Evolutionary conservation across 257 asterid genomes (phyloP), one percentile per base, ranked within the genome.

Genomic region (Nyctanthes arbortristis): DNA sequence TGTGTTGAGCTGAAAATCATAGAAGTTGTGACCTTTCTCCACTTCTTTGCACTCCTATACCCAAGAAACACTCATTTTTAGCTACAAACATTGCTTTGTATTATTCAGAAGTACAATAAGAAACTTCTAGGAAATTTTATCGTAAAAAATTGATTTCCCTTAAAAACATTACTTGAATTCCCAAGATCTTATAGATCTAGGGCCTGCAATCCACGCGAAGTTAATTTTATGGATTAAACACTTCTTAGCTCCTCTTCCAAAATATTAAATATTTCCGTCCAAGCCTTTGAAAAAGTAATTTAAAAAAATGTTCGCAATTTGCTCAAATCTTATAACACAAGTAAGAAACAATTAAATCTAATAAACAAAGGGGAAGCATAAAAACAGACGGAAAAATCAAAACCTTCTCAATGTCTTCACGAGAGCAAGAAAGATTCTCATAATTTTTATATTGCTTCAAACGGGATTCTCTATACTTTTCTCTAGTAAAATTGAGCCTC

Each of bases 1-100:
- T 18, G 99, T 87, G 69, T 93, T 93, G 81, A 89, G 89, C 79
- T 89, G 96, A 77, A 93, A 93, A 74, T 89, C 91, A 31, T 83
- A 93, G 75, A 85, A 93, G 67, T 59, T 77, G 69, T 84, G 82
- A 68, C 93, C 97, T 72, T 74, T 85, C 75, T 76, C 89, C 75
- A 91, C 96, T 67, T 85, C 76, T 83, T 87, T 89, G 87, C 90
- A 87, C 64, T 84, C 92, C 97, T 93, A 76, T 5, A 32, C 72
- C 49, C 30, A 66, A 32, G 18, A 73, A 40, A 18, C 12, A 65
- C 14, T 9, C 52, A 71, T 47, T 34, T n/a, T 75, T 39, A 77
- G 77, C 57, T 52, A 70, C 57, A 52, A 24, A 65, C 20, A 1
- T 52, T 22, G 25, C 32, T 32, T 24, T 34, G 69, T 32, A 5